Percentiles rank a stretch among this genome's conserved stretches.
Evolutionary conservation across 805 yeast species (phyloP).

Genomic region (Hanseniaspora valbyensis): DNA sequence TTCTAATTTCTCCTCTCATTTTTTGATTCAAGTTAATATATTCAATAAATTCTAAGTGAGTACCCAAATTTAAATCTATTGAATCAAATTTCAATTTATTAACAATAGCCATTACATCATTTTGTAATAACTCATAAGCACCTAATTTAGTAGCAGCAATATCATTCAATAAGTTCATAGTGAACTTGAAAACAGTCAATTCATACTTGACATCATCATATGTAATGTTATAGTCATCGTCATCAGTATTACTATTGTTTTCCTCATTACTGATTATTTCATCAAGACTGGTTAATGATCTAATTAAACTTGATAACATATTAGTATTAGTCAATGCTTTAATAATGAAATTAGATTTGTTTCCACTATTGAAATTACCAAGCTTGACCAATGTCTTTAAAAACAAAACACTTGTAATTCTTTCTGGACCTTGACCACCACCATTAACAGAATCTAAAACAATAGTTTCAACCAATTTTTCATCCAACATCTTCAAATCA

Average conservation of each 20-base stretch:
- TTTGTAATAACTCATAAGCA: conserved; percentile 62
- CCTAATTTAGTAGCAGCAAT: conserved; percentile 70
- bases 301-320: conserved; percentile 50
- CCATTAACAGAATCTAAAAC: conserved; percentile 58
- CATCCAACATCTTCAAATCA: conserved; percentile 48
- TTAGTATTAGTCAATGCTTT: conserved; percentile 55
- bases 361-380: conserved; percentile 31
- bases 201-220: conserved; percentile 56
- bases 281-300: conserved; percentile 60
- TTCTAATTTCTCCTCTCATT: conserved; percentile 9
- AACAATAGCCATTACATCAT: conserved; percentile 57
- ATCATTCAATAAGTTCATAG: conserved; percentile 56
- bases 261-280: conserved; percentile 30
- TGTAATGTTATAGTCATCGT: conserved; percentile 27
- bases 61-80: conserved; percentile 72
- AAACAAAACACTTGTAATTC: conserved; percentile 65
- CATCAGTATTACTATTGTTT: too few relatives aligned
- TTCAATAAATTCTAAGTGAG: conserved; percentile 40
- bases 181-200: conserved; percentile 63
- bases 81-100: conserved; percentile 45
- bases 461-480: conserved; percentile 50
- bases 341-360: conserved; percentile 44
- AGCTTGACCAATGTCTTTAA: conserved; percentile 56
- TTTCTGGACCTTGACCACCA: conserved; percentile 62
- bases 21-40: conserved; percentile 8